Evolutionary conservation across 2,329 filamentous ascomycete genomes (phyloP).

Genomic region (Alternaria longipes): DNA sequence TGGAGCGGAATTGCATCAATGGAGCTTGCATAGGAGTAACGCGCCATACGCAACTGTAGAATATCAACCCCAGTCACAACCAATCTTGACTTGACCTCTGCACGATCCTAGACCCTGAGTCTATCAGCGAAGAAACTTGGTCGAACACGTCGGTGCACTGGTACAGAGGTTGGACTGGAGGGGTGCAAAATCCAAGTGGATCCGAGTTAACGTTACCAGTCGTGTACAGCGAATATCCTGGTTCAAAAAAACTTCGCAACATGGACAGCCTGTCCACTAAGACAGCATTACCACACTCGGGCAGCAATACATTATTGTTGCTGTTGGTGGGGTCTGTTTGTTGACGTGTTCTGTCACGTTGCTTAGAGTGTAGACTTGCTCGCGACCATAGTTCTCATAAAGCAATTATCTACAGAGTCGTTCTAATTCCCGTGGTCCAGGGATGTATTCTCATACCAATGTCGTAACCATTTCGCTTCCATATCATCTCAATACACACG

Average conservation of each 20-base stretch:
- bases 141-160: background rate
- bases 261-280: background rate
- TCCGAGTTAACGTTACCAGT: constrained; percentile 12
- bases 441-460: constrained; percentile 14
- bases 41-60: constrained; percentile 15
- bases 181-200: constrained; percentile 1
- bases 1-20: constrained; percentile 4
- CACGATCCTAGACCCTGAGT: background rate
- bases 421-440: background rate
- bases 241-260: background rate
- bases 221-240: constrained; percentile 4
- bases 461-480: constrained; percentile 7
- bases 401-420: constrained; percentile 10
- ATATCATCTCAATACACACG: background rate
- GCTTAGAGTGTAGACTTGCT: constrained; percentile 1
- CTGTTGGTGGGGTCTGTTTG: background rate
- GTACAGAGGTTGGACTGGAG: background rate
- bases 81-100: background rate
- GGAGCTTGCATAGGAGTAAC: background rate
- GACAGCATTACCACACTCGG: background rate
- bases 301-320: background rate
- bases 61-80: constrained; percentile 9
- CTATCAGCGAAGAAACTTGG: background rate
- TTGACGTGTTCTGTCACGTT: constrained; percentile 1
- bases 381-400: constrained; percentile 1